phyloP scores from a whole-genome alignment of 306 rosid genomes.

The Casuarina cunninghamiana region DNA sequence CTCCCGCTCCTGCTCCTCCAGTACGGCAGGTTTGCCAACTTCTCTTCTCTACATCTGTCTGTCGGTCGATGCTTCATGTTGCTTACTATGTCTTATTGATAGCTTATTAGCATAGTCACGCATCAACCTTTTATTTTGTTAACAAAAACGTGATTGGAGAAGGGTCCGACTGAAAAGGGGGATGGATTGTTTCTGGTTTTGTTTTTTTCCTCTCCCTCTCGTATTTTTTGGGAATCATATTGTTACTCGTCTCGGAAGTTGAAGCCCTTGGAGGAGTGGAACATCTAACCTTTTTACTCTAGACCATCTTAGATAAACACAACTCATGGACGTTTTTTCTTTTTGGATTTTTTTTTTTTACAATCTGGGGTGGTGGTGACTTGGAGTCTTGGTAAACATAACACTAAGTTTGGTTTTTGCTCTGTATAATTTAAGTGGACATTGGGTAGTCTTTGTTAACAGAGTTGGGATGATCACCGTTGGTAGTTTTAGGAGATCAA shows the following conservation, averaged over 20 bases:
- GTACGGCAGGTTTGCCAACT: constrained; percentile 47
- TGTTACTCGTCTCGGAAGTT: not conserved
- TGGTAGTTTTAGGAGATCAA: not conserved
- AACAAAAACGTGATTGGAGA: not conserved
- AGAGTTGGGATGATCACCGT: not conserved
- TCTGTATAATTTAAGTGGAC: not conserved
- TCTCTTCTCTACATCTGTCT: not conserved
- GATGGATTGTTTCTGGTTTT: not conserved
- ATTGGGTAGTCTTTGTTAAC: not conserved
- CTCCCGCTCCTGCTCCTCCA: constrained; percentile 42
- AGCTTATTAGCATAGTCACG: not conserved
- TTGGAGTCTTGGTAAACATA: not conserved
- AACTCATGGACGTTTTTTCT: not conserved
- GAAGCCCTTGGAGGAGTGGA: not conserved
- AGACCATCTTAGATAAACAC: not conserved
- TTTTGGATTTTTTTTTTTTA: not conserved
- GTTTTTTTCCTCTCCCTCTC: no score
- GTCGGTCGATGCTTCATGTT: not conserved
- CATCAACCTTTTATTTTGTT: not conserved
- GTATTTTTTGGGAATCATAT: no score
- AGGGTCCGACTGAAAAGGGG: not conserved
- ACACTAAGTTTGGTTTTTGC: not conserved
- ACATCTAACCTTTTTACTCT: not conserved
- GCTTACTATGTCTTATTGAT: not conserved
- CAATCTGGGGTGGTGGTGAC: not conserved